These are phyloP conservation scores for Colletotrichum sp. DNA, from an alignment of 2,329 filamentous ascomycete species.

Conservation along the genomic window DNA sequence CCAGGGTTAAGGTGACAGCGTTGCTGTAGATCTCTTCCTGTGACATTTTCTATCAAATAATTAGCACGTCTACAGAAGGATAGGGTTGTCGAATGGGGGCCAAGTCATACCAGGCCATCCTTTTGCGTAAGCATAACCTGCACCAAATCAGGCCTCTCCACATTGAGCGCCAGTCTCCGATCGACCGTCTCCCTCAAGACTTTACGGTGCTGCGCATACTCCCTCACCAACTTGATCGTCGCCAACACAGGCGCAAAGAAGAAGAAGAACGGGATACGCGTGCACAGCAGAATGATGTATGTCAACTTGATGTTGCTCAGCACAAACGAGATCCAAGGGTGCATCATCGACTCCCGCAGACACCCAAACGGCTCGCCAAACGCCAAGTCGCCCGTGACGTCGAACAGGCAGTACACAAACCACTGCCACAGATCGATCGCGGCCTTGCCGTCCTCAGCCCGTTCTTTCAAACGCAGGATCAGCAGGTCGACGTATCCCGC, in stretches of 20 bases:
- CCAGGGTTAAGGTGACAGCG: background rate
- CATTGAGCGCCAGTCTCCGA: background rate
- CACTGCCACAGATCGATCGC: background rate
- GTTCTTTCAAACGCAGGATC: background rate
- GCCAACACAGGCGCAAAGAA: background rate
- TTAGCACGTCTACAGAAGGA: background rate
- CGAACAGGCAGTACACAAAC: background rate
- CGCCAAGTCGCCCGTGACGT: background rate
- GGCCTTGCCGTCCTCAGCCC: background rate
- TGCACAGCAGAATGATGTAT: background rate
- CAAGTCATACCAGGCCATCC: background rate
- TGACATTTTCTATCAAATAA: background rate
- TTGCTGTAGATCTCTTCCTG: background rate
- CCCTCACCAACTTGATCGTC: background rate
- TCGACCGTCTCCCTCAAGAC: background rate
- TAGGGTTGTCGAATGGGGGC: accelerated
- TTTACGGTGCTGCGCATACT: background rate
- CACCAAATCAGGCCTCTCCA: background rate
- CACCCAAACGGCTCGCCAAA: background rate
- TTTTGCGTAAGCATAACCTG: background rate
- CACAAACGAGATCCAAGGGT: background rate
- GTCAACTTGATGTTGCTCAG: background rate
- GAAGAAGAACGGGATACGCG: background rate
- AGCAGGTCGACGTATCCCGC: background rate
- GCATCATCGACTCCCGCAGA: background rate